Evolutionary conservation across 768 basidiomycete genomes (phyloP).

Genomic region (Mycena galericulata): DNA sequence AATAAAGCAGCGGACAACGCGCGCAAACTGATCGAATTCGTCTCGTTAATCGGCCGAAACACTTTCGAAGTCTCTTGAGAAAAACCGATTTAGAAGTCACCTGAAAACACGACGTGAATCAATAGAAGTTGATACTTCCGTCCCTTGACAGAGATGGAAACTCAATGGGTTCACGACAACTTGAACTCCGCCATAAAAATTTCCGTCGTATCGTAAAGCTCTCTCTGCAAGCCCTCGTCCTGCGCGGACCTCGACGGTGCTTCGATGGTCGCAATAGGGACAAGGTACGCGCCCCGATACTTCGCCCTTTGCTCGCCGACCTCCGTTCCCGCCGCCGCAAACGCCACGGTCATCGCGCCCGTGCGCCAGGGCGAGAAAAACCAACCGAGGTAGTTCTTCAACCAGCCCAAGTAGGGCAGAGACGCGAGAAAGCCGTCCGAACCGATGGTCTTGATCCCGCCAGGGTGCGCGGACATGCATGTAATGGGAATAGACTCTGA

Average conservation of each 20-base stretch:
- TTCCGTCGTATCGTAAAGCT: conserved; percentile 44
- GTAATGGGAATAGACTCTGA: conserved; percentile 40
- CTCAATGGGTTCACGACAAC: neutral
- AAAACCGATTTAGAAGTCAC: too few relatives aligned
- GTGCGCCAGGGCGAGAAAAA: conserved; percentile 30
- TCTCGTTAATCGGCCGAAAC: too few relatives aligned
- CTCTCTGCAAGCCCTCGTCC: conserved; percentile 39
- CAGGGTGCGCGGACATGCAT: conserved; percentile 43
- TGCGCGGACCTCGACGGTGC: conserved; percentile 22
- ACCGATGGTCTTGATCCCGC: conserved; percentile 41
- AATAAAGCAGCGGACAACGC: too few relatives aligned
- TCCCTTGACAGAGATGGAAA: too few relatives aligned
- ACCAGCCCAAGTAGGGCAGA: conserved; percentile 19
- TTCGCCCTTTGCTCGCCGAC: conserved; percentile 36
- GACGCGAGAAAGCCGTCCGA: neutral
- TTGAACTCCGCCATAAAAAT: conserved; percentile 8
- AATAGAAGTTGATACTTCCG: too few relatives aligned
- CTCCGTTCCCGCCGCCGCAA: conserved; percentile 44
- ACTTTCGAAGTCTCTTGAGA: too few relatives aligned
- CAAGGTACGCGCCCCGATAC: conserved; percentile 45
- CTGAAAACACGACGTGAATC: too few relatives aligned
- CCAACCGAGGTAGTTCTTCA: conserved; percentile 35
- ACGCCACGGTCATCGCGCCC: conserved; percentile 41
- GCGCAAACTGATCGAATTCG: too few relatives aligned
- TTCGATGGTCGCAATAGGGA: conserved; percentile 36